Conservation (phyloP, 768 basidiomycete genomes). For the Scleroderma bovista region DNA sequence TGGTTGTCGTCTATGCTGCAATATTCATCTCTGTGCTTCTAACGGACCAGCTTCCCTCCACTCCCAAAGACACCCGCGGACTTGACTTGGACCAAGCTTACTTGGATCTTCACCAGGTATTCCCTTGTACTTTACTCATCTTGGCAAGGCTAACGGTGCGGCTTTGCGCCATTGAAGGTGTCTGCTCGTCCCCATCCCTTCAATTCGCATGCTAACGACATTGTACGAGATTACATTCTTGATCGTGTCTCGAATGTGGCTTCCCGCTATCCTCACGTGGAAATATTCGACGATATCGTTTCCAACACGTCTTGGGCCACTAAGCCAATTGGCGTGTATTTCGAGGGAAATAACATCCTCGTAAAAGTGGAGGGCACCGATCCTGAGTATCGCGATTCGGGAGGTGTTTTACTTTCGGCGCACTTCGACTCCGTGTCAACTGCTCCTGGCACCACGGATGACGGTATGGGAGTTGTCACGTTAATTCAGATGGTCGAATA, state of each 20-base stretch:
- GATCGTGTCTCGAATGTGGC: conserved; percentile 46
- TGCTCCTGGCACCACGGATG: conserved; percentile 69
- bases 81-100: conserved; percentile 51
- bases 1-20: conserved; percentile 41
- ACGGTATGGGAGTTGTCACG: conserved; percentile 68
- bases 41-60: conserved; percentile 42
- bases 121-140: conserved; percentile 6
- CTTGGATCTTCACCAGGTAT: conserved; percentile 51
- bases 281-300: conserved; percentile 44
- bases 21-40: conserved; percentile 43
- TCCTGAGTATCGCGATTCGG: conserved; percentile 22
- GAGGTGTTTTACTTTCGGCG: conserved; percentile 67
- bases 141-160: neutral
- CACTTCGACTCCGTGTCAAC: conserved; percentile 82
- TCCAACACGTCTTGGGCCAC: conserved; percentile 47
- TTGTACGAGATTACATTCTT: conserved; percentile 56
- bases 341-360: conserved; percentile 63
- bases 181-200: conserved; percentile 69
- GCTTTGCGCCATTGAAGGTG: conserved; percentile 38
- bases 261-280: conserved; percentile 38
- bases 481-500: conserved; percentile 61
- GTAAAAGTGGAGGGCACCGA: conserved; percentile 57
- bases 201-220: conserved; percentile 72
- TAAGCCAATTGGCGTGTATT: conserved; percentile 37
- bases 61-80: conserved; percentile 41